Conservation (phyloP, 2,329 filamentous ascomycete species). For the Berkeleyomyces basicola region DNA sequence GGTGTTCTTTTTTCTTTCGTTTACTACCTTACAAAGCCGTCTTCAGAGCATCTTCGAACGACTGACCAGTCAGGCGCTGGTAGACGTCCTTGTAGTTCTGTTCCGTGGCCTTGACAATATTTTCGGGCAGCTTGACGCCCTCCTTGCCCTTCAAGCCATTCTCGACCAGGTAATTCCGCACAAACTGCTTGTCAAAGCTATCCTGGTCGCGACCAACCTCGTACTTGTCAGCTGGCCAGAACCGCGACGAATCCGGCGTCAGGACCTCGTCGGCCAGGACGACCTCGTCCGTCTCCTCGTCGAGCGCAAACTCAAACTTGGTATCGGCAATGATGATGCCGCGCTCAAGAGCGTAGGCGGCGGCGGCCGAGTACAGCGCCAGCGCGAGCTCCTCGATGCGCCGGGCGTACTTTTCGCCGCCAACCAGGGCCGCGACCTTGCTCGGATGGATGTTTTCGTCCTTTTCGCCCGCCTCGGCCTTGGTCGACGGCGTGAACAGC, state of each 20-base stretch:
- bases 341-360: slow-evolving; percentile 38
- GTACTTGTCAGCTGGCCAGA: slow-evolving; percentile 57
- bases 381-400: slow-evolving; percentile 21
- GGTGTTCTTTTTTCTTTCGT: not conserved
- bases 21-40: not conserved
- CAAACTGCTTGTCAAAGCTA: slow-evolving; percentile 76
- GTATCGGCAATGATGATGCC: slow-evolving; percentile 29
- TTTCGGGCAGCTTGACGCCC: slow-evolving; percentile 41
- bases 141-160: slow-evolving; percentile 38
- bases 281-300: slow-evolving; percentile 19
- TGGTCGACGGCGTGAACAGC: slow-evolving; percentile 64
- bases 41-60: slow-evolving; percentile 22
- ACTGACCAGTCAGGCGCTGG: slow-evolving; percentile 42
- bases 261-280: slow-evolving; percentile 60
- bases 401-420: slow-evolving; percentile 20
- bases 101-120: slow-evolving; percentile 51
- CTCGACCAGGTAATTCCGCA: slow-evolving; percentile 65
- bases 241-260: slow-evolving; percentile 68
- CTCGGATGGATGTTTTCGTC: slow-evolving; percentile 73
- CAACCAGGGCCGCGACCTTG: slow-evolving; percentile 35
- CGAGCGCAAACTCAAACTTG: slow-evolving; percentile 35
- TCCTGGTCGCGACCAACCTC: slow-evolving; percentile 57
- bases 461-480: slow-evolving; percentile 62
- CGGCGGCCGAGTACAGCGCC: slow-evolving; percentile 27
- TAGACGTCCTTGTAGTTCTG: slow-evolving; percentile 64